Percentiles rank a stretch among this genome's conserved stretches.
Conservation (phyloP, 129 eudicot species). For the Tagetes patula region DNA sequence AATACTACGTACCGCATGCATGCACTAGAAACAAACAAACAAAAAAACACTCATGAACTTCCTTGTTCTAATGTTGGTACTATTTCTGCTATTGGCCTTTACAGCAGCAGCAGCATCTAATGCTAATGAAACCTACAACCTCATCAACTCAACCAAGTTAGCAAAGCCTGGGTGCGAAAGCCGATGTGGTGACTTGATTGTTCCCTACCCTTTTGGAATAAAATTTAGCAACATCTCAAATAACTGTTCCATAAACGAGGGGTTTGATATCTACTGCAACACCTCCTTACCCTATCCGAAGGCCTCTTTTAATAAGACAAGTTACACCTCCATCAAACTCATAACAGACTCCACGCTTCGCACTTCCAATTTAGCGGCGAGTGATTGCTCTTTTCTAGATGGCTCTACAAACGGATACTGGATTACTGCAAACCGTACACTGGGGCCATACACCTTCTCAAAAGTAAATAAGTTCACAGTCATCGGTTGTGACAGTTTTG, state of each 20-base stretch:
- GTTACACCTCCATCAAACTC: background rate
- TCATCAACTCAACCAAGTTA: background rate
- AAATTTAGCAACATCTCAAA: constrained; percentile 17
- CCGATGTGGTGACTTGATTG: constrained; percentile 26
- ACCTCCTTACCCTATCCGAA: constrained; percentile 29
- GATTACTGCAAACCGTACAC: background rate
- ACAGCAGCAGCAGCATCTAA: background rate
- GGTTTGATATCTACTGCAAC: constrained; percentile 38
- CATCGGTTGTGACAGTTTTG: constrained; percentile 43
- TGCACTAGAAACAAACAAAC: too few relatives aligned
- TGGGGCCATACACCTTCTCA: constrained; percentile 26
- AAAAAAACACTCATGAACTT: constrained; percentile 7
- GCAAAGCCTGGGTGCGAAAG: constrained; percentile 25
- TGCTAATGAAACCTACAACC: constrained; percentile 1
- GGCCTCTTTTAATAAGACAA: background rate
- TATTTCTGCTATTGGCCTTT: background rate
- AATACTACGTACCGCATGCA: too few relatives aligned
- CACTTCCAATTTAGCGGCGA: background rate
- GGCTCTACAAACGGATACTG: background rate
- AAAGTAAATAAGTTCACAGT: constrained; percentile 33
- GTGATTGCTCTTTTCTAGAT: constrained; percentile 10
- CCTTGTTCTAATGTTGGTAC: background rate
- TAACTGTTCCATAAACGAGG: constrained; percentile 19
- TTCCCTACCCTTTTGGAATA: constrained; percentile 41
- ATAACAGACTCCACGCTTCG: constrained; percentile 31